Evolutionary conservation across 805 yeast genomes (phyloP).

Genomic region (Cyberlindnera misumaiensis): DNA sequence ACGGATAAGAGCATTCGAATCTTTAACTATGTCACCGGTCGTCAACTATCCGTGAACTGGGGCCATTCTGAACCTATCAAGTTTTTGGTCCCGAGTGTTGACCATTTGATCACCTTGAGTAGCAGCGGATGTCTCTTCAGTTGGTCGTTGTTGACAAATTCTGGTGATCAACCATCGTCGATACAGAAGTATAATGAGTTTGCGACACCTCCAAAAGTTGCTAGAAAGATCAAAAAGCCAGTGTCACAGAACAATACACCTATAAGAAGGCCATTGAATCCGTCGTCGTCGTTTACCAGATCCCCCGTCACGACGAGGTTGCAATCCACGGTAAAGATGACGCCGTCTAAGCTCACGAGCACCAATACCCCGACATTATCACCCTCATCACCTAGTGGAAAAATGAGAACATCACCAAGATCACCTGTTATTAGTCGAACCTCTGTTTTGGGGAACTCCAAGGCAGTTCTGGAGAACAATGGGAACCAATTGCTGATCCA

Average conservation of each 20-base stretch:
- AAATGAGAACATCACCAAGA: not conserved
- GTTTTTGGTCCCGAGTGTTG: constrained; percentile 20
- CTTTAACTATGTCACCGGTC: constrained; percentile 40
- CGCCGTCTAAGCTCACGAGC: constrained; percentile 17
- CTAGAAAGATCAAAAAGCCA: constrained; percentile 22
- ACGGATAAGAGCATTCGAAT: constrained; percentile 53
- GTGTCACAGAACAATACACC: constrained; percentile 13
- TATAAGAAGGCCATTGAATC: constrained; percentile 1
- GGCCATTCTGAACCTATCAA: constrained; percentile 51
- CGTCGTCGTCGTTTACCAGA: constrained; percentile 5
- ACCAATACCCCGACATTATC: constrained; percentile 15
- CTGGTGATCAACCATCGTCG: constrained; percentile 3
- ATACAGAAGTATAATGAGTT: constrained; percentile 15
- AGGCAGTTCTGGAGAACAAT: constrained; percentile 1
- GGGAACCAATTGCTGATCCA: constrained; percentile 12
- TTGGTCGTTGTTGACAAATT: constrained; percentile 29
- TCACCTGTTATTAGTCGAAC: no score
- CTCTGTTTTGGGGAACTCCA: not conserved
- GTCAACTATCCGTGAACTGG: constrained; percentile 45
- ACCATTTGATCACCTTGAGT: constrained; percentile 36
- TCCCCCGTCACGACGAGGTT: constrained; percentile 6
- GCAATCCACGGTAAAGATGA: constrained; percentile 17
- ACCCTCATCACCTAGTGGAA: constrained; percentile 11
- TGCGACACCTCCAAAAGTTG: constrained; percentile 18
- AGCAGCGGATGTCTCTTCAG: constrained; percentile 48